phyloP scores from a whole-genome alignment of 139 green algal species.

The Tetradesmus lagerheimii region DNA sequence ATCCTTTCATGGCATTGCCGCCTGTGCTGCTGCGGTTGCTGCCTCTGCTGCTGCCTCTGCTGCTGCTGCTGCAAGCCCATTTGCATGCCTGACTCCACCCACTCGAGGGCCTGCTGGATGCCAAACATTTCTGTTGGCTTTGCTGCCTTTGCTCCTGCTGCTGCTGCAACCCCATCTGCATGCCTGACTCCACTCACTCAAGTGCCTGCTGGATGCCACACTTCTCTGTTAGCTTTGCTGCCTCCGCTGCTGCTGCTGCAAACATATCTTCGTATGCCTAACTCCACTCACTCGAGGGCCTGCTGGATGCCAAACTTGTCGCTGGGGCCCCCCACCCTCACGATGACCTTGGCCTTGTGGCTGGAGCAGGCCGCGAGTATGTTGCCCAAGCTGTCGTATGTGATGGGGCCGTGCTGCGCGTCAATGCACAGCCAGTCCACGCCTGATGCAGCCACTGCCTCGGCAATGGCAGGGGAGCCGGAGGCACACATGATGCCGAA shows the following conservation, averaged over 20 bases:
- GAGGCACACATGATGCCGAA: conserved; percentile 44
- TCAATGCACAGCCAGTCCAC: conserved; percentile 53
- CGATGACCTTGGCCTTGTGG: conserved; percentile 45
- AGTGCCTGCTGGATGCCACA: conserved; percentile 55
- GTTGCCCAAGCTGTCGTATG: conserved; percentile 23
- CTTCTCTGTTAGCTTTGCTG: not conserved
- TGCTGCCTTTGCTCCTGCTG: too few species aligned
- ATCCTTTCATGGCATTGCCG: too few species aligned
- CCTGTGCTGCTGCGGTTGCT: too few species aligned
- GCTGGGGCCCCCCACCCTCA: conserved; percentile 47
- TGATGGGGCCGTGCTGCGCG: conserved; percentile 49
- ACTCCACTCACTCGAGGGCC: conserved; percentile 46
- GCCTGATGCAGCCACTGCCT: conserved; percentile 37
- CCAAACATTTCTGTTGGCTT: conserved; percentile 52
- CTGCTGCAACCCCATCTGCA: too few species aligned
- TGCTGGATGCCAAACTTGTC: conserved; percentile 56
- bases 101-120: conserved; percentile 58
- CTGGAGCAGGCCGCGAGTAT: conserved; percentile 10
- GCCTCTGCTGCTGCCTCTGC: not conserved
- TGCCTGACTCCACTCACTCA: conserved; percentile 29
- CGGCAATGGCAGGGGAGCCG: conserved; percentile 27
- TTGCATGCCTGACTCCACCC: not conserved
- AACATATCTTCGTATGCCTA: not conserved
- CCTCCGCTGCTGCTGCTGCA: too few species aligned
- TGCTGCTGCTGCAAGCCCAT: too few species aligned